A percentile compares a stretch with the other conserved stretches of the same genome.
phyloP scores from a whole-genome alignment of 768 basidiomycete genomes.

The Leccinum pellstonianum region DNA sequence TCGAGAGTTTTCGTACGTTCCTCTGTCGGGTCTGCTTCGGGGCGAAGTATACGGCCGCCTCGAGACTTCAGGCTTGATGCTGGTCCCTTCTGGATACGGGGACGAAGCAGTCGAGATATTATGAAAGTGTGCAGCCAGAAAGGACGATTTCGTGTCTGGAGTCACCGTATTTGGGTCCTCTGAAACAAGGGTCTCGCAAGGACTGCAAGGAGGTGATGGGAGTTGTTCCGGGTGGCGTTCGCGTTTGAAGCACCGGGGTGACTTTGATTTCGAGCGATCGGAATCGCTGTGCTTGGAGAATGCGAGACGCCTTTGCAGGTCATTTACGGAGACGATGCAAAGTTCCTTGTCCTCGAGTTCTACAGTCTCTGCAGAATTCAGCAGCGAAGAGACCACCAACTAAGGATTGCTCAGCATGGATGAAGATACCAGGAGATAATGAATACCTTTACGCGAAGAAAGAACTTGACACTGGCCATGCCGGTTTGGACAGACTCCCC shows the following conservation, averaged over 20 bases:
- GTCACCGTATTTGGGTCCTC: constrained; percentile 12
- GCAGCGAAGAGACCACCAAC: constrained; percentile 45
- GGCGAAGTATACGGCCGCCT: constrained; percentile 73
- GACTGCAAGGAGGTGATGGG: constrained; percentile 43
- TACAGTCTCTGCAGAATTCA: constrained; percentile 57
- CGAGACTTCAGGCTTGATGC: constrained; percentile 32
- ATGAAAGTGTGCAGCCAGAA: constrained; percentile 21
- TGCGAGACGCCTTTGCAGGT: constrained; percentile 64
- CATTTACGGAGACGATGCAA: constrained; percentile 65
- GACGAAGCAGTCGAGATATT: constrained; percentile 32
- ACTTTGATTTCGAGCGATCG: constrained; percentile 53
- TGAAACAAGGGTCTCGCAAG: constrained; percentile 7
- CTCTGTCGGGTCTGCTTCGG: constrained; percentile 39
- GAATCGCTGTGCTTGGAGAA: constrained; percentile 56
- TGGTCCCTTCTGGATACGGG: constrained; percentile 30
- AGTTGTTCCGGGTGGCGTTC: constrained; percentile 30
- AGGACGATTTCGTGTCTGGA: background rate
- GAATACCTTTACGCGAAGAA: constrained; percentile 66
- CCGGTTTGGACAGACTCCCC: constrained; percentile 74
- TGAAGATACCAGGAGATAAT: constrained; percentile 10
- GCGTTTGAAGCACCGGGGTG: constrained; percentile 46
- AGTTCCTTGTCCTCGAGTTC: constrained; percentile 72
- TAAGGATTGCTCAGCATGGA: constrained; percentile 25
- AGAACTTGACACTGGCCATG: constrained; percentile 65
- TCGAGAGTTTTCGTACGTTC: constrained; percentile 13